Conservation (phyloP, 2,329 filamentous ascomycete genomes). For the Aspergillus oerlinghausenensis region DNA sequence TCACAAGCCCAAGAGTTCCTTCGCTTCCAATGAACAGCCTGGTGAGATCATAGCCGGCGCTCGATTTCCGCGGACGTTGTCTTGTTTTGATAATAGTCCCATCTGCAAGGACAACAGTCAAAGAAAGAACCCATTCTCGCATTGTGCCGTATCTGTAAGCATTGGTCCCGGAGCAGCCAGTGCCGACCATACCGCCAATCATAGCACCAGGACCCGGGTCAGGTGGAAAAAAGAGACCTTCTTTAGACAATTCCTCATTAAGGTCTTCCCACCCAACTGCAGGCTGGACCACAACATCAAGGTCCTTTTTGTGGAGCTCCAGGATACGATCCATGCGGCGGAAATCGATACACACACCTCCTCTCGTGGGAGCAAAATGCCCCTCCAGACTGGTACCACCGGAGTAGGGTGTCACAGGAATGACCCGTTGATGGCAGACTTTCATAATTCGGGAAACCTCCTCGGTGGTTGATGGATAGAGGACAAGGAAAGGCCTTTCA, state of each 20-base stretch:
- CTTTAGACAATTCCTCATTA: constrained; percentile 68
- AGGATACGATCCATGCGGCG: constrained; percentile 78
- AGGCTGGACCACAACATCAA: constrained; percentile 72
- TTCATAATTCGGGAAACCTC: constrained; percentile 87
- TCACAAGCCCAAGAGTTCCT: constrained; percentile 85
- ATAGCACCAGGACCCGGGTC: constrained; percentile 87
- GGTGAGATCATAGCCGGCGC: constrained; percentile 87
- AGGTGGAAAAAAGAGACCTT: constrained; percentile 85
- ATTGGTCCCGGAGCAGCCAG: constrained; percentile 67
- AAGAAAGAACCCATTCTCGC: constrained; percentile 83
- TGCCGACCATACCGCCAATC: constrained; percentile 69
- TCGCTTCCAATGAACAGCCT: constrained; percentile 86
- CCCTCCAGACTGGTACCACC: constrained; percentile 88
- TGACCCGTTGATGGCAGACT: constrained; percentile 72
- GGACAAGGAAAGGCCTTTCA: constrained; percentile 55
- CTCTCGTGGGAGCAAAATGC: constrained; percentile 76
- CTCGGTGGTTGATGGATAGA: constrained; percentile 72
- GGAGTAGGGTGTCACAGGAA: constrained; percentile 82
- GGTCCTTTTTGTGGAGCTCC: constrained; percentile 68
- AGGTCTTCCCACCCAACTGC: constrained; percentile 82
- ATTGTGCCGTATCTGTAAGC: constrained; percentile 91
- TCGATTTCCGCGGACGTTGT: constrained; percentile 82
- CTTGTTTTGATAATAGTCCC: constrained; percentile 86
- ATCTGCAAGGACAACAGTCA: constrained; percentile 86
- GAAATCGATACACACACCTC: constrained; percentile 84